Evolutionary conservation across 2,329 filamentous ascomycete species (phyloP).

Genomic region (Aspergillus sp.): DNA sequence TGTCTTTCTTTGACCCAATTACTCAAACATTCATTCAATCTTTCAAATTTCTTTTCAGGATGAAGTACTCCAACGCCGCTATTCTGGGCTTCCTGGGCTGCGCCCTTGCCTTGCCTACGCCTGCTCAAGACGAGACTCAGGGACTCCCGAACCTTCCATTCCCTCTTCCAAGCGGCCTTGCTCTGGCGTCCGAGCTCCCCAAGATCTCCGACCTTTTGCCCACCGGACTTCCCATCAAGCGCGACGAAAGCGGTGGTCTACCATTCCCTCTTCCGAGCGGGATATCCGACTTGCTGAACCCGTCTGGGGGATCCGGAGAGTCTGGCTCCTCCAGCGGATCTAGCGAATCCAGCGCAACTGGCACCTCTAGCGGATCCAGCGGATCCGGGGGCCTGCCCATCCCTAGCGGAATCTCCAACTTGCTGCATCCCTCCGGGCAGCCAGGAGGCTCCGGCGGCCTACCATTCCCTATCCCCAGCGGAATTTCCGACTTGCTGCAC

Average conservation of each 20-base stretch:
- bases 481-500: too few species aligned
- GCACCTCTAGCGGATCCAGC: not conserved
- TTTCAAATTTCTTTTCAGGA: constrained; percentile 2
- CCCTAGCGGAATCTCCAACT: not conserved
- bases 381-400: not conserved
- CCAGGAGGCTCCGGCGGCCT: too few species aligned
- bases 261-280: not conserved
- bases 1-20: not conserved
- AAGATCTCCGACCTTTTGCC: not conserved
- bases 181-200: constrained; percentile 1
- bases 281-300: not conserved
- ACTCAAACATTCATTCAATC: not conserved
- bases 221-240: not conserved
- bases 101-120: constrained; percentile 9
- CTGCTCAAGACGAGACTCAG: not conserved
- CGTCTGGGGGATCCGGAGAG: not conserved
- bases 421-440: not conserved
- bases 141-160: not conserved
- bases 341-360: not conserved
- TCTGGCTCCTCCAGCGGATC: not conserved
- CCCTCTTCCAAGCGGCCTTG: not conserved
- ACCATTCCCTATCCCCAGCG: not conserved
- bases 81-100: constrained; percentile 9
- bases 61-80: constrained; percentile 9
- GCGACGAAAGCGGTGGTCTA: not conserved